Conservation (phyloP, 2,329 filamentous ascomycete genomes). For the Botrytis elliptica region DNA sequence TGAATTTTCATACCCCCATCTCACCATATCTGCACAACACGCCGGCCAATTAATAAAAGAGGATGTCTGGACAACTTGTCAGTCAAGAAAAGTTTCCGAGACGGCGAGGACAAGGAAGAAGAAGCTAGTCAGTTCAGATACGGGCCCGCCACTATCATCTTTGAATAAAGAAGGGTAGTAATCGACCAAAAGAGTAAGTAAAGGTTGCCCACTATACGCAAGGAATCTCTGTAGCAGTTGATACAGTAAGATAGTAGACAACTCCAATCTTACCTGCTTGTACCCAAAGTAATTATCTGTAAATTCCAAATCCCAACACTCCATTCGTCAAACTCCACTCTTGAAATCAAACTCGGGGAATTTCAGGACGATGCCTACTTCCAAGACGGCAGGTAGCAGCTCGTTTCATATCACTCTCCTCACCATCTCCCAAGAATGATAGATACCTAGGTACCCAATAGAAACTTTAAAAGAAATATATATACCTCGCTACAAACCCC, state of each 20-base stretch:
- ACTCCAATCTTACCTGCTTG: neutral
- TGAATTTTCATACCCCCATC: neutral
- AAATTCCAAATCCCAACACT: neutral
- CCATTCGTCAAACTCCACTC: neutral
- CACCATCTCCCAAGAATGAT: neutral
- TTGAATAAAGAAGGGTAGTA: neutral
- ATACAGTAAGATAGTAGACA: neutral
- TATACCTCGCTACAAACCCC: neutral
- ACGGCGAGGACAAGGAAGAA: neutral
- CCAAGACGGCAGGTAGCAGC: neutral
- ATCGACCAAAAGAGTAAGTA: neutral
- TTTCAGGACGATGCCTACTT: no score
- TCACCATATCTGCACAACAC: neutral
- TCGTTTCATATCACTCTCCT: neutral
- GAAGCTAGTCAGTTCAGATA: neutral
- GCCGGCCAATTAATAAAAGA: neutral
- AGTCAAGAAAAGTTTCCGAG: neutral
- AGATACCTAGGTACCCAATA: neutral
- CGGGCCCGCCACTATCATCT: no score
- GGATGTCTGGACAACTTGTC: neutral
- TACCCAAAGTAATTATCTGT: neutral
- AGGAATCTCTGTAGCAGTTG: neutral
- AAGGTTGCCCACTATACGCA: neutral
- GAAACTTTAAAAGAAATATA: neutral
- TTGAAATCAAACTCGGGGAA: neutral